Evolutionary conservation across 176 grass and related monocot species (phyloP), one percentile per base, ranked within the genome.

Genomic region (Paspalum vaginatum): DNA sequence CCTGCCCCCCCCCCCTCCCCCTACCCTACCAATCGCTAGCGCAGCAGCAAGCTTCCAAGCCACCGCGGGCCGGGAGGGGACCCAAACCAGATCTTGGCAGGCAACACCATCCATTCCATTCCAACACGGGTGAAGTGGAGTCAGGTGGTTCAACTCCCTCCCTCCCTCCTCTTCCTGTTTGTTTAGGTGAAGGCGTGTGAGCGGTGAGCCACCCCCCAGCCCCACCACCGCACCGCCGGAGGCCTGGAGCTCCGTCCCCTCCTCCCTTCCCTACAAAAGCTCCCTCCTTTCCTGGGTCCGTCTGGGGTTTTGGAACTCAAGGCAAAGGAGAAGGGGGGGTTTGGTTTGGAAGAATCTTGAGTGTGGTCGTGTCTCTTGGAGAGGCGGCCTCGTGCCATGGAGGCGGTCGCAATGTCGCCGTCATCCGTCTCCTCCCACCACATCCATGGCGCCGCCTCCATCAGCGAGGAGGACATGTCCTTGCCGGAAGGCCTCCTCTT

Each of bases 401-500:
- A 89, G 83, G 83, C 83, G 48, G 74, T 60, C 58, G 38, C 73
- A 72, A 78, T 82, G 87, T 85, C 83, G 25, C 87, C 78, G 18
- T 86, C 78, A 5, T 67, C 87, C 83, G 78, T 52, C 66, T 85
- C 73, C 26, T 82, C 82, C 65, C 83, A 61, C 24, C 22, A 78
- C 51, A 65, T 70, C 72, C 85, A 84, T 17, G 75, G 86, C 49
- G 83, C 79, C 32, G 83, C 90, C 55, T 88, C 88, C 37, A 75
- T 63, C 62, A 87, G 72, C 46, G 91, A 93, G 8, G 90, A 70
- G 8, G 90, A 70, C 64, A 76, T 90, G 78, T 93, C 85, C 56
- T 70, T 80, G 84, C 85, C 93, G 61, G 85, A 97, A 79, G 87
- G 87, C 43, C 55, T 93, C 69, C 93, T 93, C 54, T 97, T 97